These are phyloP conservation scores for Ulmus americana DNA, from an alignment of 331 rosid genomes.

Conservation along the genomic window DNA sequence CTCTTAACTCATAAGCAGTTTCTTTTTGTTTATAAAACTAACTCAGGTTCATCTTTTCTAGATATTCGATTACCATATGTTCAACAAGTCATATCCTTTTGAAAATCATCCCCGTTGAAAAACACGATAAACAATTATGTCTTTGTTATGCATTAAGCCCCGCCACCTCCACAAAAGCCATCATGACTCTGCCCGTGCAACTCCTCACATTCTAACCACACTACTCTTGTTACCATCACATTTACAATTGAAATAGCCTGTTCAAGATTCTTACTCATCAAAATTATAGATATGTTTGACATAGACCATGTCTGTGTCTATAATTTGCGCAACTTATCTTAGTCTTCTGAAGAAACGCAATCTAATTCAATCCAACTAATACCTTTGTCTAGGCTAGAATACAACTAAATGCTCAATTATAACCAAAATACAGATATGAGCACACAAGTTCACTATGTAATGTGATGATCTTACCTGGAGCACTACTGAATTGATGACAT, in stretches of 20 bases:
- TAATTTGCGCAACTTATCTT: background rate
- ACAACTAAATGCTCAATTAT: constrained; percentile 4
- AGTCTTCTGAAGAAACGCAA: constrained; percentile 7
- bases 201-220: too few species aligned
- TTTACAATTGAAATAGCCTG: background rate
- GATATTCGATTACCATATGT: background rate
- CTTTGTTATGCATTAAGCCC: background rate
- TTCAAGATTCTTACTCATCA: too few species aligned
- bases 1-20: background rate
- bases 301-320: background rate
- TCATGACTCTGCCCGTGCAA: background rate
- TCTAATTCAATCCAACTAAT: constrained; percentile 3
- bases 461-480: constrained; percentile 56
- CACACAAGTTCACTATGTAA: constrained; percentile 8
- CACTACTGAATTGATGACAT: constrained; percentile 70
- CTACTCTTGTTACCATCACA: background rate
- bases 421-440: background rate
- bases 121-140: background rate
- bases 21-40: background rate
- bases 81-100: background rate
- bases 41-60: background rate
- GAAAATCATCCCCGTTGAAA: background rate
- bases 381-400: background rate
- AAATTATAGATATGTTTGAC: background rate
- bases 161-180: background rate